Base-by-base conservation (phyloP, 805 yeast genomes). In the Danielia reshetovae region DNA sequence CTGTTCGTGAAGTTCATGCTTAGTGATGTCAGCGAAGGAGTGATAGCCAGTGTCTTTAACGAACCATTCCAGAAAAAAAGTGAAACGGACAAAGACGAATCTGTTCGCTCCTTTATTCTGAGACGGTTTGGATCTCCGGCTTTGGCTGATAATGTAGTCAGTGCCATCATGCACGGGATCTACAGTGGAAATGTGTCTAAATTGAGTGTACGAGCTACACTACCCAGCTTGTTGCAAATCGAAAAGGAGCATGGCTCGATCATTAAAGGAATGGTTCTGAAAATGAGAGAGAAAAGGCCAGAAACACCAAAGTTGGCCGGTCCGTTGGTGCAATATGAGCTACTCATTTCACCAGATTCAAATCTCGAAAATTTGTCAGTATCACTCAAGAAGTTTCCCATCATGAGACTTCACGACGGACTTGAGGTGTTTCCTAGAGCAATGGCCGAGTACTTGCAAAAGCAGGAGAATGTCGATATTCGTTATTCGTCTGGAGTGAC, bases 121-220 rank as follows among this genome's bases (percentile, higher is more conserved):
- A 65, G 97, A 43, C 60, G 96, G 40, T 81, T 88, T 53, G 89
- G 89, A 3, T 51, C 45, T 7, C 64, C 66, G 7, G 35, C 64
- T 3, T 57, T 81, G 4, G 64, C 72, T 3, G 62, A 61, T 38
- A 79, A 85, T 32, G 59, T 90, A 10, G 60, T 84, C 14, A 84
- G 95, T 57, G 97, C 96, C 0, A 61, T 88, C 4, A 67, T 83
- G 54, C 87, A 88, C 51, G 98, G 98, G 0, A 79, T 93, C 1
- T 90, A 88, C 57, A 93, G 86, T n/a, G 71, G 71, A 1, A 95
- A 89, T 56, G 69, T 78, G 2, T 50, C 68, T 5, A 64, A 74
- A 36, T 58, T 90, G 31, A 84, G 95, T 62, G 77, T 82, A 0
- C 60, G 73, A 14, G 68, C 83, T 4, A 68, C 85, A 0, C 53